Evolutionary conservation across 768 basidiomycete species (phyloP).

Genomic region (Phlebiopsis flavidoalba): DNA sequence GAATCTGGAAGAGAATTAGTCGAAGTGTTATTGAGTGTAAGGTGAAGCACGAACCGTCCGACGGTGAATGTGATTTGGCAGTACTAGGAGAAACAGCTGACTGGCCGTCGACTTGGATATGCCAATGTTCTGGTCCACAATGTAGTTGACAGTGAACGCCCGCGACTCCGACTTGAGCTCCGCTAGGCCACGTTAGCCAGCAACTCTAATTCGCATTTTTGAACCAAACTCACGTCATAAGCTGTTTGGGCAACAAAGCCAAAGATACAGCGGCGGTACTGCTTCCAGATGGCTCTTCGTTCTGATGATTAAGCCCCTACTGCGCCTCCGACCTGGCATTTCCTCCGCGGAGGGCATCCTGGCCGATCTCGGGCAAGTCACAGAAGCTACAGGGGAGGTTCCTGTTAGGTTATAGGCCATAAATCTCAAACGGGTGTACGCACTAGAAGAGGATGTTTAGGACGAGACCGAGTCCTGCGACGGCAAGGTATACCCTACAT

Average conservation of each 20-base stretch:
- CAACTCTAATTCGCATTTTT: not conserved
- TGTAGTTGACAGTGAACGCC: slow-evolving; percentile 66
- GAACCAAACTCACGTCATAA: slow-evolving; percentile 44
- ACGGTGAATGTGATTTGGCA: slow-evolving; percentile 67
- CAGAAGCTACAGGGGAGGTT: slow-evolving; percentile 43
- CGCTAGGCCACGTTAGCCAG: slow-evolving; percentile 25
- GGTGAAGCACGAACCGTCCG: slow-evolving; percentile 38
- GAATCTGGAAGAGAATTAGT: slow-evolving; percentile 37
- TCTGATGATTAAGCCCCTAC: slow-evolving; percentile 34
- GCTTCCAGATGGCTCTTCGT: slow-evolving; percentile 55
- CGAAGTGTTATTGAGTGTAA: not conserved
- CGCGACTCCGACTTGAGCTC: slow-evolving; percentile 64
- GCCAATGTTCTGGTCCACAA: slow-evolving; percentile 57
- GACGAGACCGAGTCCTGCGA: slow-evolving; percentile 53
- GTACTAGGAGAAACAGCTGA: slow-evolving; percentile 63
- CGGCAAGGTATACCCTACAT: slow-evolving; percentile 58
- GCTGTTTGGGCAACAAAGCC: slow-evolving; percentile 70
- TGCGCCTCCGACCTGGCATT: slow-evolving; percentile 35
- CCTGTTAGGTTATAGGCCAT: not conserved
- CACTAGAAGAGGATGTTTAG: slow-evolving; percentile 65
- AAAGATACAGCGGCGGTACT: slow-evolving; percentile 65
- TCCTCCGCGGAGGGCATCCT: slow-evolving; percentile 56
- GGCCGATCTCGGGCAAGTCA: slow-evolving; percentile 63
- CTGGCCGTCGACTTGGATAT: slow-evolving; percentile 49
- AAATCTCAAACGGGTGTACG: slow-evolving; percentile 17